phyloP scores from a whole-genome alignment of 805 yeast species.

The Candida succiphila region DNA sequence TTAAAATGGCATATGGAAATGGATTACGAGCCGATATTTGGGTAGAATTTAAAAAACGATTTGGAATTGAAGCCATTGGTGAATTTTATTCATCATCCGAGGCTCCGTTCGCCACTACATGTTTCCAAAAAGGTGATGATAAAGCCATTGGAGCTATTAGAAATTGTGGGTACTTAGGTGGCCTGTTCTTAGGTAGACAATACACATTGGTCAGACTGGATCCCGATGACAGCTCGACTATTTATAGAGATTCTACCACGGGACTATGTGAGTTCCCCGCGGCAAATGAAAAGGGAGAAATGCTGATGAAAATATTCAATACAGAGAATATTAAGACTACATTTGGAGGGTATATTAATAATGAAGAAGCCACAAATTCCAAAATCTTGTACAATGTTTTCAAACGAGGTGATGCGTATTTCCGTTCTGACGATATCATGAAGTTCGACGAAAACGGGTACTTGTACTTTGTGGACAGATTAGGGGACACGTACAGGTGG shows the following conservation, averaged over 20 bases:
- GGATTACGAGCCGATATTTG: constrained; percentile 80
- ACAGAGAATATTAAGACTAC: constrained; percentile 45
- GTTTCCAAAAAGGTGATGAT: constrained; percentile 35
- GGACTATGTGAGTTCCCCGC: constrained; percentile 47
- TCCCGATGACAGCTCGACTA: constrained; percentile 58
- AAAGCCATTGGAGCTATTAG: constrained; percentile 68
- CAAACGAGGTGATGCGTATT: constrained; percentile 76
- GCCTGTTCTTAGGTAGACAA: constrained; percentile 35
- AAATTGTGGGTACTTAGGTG: constrained; percentile 70
- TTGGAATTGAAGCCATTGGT: constrained; percentile 58
- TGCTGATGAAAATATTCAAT: constrained; percentile 57
- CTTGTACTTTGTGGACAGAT: constrained; percentile 71
- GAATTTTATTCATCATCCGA: constrained; percentile 89
- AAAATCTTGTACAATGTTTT: constrained; percentile 61
- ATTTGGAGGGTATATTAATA: constrained; percentile 78
- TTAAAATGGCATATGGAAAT: constrained; percentile 70
- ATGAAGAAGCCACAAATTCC: constrained; percentile 57
- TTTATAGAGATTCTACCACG: constrained; percentile 55
- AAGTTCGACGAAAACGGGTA: constrained; percentile 50
- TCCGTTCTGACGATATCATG: constrained; percentile 71
- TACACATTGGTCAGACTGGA: constrained; percentile 60
- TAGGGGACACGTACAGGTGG: constrained; percentile 91
- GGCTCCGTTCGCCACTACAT: constrained; percentile 72
- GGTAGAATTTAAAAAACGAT: constrained; percentile 63
- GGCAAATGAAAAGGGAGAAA: constrained; percentile 65